A percentile compares a stretch with the other conserved stretches of the same genome.
These are phyloP conservation scores for Nannizzia gypsea DNA, from an alignment of 2,329 filamentous ascomycete species.

Conservation along the genomic window DNA sequence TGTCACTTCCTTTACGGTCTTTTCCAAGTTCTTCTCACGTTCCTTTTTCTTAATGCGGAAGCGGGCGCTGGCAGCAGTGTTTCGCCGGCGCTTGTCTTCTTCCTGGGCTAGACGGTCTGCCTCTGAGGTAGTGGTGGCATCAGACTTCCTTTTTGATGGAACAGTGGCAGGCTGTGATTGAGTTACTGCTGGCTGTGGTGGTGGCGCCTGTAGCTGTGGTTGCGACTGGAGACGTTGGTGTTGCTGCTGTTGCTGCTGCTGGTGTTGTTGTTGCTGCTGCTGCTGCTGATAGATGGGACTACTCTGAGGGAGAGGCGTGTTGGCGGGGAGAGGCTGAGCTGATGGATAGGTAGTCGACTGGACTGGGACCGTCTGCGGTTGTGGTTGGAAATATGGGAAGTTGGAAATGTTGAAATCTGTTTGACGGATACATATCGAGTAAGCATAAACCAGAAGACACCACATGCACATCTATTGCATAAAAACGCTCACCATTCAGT, in stretches of 20 bases:
- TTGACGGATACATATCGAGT: neutral
- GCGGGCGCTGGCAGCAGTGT: constrained; percentile 76
- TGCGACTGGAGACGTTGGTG: constrained; percentile 2
- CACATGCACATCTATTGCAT: neutral
- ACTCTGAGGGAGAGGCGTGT: neutral
- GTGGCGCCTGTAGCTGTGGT: neutral
- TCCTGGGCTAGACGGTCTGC: constrained; percentile 63
- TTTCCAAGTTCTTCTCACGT: constrained; percentile 74
- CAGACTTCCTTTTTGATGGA: constrained; percentile 11
- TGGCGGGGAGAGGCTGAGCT: neutral
- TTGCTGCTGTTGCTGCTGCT: neutral
- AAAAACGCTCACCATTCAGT: constrained; percentile 28
- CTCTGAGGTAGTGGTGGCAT: constrained; percentile 35
- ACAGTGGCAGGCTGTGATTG: neutral
- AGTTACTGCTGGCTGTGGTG: neutral
- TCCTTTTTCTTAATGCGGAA: constrained; percentile 97
- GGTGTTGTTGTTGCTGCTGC: neutral
- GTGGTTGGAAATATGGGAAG: constrained; percentile 11
- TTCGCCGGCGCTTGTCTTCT: constrained; percentile 79
- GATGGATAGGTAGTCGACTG: constrained; percentile 7
- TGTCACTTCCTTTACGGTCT: constrained; percentile 68
- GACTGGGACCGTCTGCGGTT: constrained; percentile 9
- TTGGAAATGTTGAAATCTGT: constrained; percentile 15
- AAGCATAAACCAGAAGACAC: neutral
- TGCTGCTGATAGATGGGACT: neutral